Percentiles rank a stretch among this genome's conserved stretches.
These are phyloP conservation scores for Aspergillus baeticus DNA, from an alignment of 495 filamentous ascomycete genomes.

Conservation along the genomic window DNA sequence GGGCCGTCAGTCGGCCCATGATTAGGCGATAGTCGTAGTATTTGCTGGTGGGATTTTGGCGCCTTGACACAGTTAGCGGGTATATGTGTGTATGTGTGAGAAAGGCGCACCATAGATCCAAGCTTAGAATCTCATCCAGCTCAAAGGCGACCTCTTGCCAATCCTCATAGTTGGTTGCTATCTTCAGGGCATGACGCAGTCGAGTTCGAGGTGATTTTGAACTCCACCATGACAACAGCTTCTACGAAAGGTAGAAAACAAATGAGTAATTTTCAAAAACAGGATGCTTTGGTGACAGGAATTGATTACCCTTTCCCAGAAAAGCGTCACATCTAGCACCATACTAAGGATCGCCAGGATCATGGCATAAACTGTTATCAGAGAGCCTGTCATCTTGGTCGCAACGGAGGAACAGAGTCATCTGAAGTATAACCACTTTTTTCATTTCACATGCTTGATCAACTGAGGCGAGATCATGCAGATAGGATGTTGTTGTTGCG, in stretches of 20 bases:
- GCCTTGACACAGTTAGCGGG: constrained; percentile 44
- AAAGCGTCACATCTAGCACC: constrained; percentile 60
- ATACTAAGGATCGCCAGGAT: constrained; percentile 52
- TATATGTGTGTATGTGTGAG: not conserved
- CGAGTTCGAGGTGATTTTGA: constrained; percentile 36
- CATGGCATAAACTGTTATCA: constrained; percentile 29
- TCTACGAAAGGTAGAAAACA: no score
- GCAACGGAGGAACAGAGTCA: not conserved
- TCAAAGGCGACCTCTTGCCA: constrained; percentile 81
- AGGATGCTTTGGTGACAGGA: not conserved
- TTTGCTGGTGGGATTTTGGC: constrained; percentile 75
- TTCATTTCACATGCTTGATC: constrained; percentile 39
- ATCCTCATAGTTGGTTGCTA: constrained; percentile 71
- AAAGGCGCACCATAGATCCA: constrained; percentile 72
- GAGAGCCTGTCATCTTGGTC: constrained; percentile 17
- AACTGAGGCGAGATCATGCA: not conserved
- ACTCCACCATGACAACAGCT: constrained; percentile 39
- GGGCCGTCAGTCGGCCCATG: constrained; percentile 67
- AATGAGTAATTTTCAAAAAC: no score
- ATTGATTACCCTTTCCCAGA: constrained; percentile 60
- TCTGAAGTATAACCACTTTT: not conserved
- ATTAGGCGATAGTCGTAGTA: constrained; percentile 92
- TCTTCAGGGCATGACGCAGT: constrained; percentile 46
- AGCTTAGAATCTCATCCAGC: constrained; percentile 72
- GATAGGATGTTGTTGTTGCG: not conserved